Evolutionary conservation across 1,139 yeast genomes (phyloP).

Genomic region (Candida sanyaensis): DNA sequence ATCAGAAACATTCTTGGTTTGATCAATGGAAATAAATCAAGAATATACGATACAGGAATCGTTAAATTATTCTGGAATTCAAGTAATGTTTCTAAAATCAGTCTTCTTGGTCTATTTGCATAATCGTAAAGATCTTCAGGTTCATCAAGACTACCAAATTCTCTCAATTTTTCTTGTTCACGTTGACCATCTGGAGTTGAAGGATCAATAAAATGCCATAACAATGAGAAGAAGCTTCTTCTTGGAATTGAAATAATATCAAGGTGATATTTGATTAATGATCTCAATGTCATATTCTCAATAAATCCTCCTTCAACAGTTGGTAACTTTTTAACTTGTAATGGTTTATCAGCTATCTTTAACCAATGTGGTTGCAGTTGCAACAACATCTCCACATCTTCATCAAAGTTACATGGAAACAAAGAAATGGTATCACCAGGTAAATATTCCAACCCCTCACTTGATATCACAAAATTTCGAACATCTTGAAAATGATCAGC

Average conservation of each 20-base stretch:
- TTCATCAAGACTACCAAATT: conserved; percentile 72
- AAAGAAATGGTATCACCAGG: conserved; percentile 86
- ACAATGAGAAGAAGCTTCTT: conserved; percentile 69
- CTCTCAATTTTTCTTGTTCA: conserved; percentile 73
- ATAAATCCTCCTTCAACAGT: conserved; percentile 63
- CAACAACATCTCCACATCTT: conserved; percentile 65
- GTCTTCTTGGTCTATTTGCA: conserved; percentile 88
- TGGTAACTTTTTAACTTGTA: conserved; percentile 27
- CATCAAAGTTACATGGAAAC: conserved; percentile 70
- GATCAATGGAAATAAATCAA: conserved; percentile 77
- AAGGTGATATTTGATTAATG: conserved; percentile 73
- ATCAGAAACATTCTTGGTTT: conserved; percentile 84
- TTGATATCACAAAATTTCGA: conserved; percentile 54
- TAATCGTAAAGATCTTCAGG: conserved; percentile 83
- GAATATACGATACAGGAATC: conserved; percentile 71
- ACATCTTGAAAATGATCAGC: conserved; percentile 89
- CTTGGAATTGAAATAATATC: conserved; percentile 85
- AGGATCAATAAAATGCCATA: conserved; percentile 72
- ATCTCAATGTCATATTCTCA: conserved; percentile 60
- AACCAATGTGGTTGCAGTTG: conserved; percentile 73
- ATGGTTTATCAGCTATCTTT: conserved; percentile 61
- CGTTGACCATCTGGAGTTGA: conserved; percentile 46
- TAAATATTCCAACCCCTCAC: conserved; percentile 37
- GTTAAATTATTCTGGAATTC: conserved; percentile 73
- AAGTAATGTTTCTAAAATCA: conserved; percentile 75